Conservation (phyloP, 2,329 filamentous ascomycete species). For the Hypoxylon rubiginosum region DNA sequence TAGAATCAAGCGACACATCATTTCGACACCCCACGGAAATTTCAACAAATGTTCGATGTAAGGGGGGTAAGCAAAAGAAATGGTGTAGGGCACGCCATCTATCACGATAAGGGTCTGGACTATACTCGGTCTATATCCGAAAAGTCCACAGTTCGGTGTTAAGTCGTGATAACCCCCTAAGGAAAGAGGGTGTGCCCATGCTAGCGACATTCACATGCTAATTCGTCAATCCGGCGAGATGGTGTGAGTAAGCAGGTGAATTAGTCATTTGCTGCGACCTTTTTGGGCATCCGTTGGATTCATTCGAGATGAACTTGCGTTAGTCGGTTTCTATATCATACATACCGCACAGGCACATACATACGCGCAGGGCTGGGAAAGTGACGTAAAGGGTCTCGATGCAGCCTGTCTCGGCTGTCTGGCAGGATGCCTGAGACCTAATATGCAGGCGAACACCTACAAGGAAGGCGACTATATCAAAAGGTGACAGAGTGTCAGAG, state of each 20-base stretch:
- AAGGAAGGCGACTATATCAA: background rate
- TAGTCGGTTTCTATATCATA: background rate
- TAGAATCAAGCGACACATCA: background rate
- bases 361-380: background rate
- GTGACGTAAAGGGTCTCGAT: background rate
- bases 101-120: background rate
- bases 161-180: background rate
- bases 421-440: background rate
- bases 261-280: background rate
- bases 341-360: background rate
- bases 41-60: background rate
- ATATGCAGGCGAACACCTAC: background rate
- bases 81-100: background rate
- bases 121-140: background rate
- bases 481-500: background rate
- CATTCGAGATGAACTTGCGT: background rate
- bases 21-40: background rate
- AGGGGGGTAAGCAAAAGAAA: background rate
- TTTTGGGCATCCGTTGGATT: no score
- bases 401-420: background rate
- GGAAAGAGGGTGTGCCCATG: background rate
- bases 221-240: background rate
- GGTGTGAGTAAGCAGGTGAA: background rate
- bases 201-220: constrained; percentile 1
- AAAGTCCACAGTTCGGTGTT: background rate